Base-by-base conservation (phyloP, 768 basidiomycete species). In the Leucocoprinus birnbaumii region DNA sequence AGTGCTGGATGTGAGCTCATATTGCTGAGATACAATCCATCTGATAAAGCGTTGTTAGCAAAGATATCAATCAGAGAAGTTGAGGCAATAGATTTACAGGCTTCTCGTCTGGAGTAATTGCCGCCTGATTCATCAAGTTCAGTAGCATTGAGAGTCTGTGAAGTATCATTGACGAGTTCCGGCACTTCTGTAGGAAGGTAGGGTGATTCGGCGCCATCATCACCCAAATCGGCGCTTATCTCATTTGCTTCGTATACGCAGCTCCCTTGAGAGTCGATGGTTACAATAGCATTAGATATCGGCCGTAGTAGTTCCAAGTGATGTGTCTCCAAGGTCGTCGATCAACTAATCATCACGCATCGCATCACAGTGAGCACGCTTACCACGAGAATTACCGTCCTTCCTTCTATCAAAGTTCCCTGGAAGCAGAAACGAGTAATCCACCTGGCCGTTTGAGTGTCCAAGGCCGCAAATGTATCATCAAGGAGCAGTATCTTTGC, bases 401-500 rank as follows among this genome's bases (percentile, higher is more conserved):
- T 31, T 18, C 26, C 41, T 6, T n/a, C 0, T 41, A 52, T 44
- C n/a, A 48, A 21, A 5, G 10, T 10, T 44, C 40, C 31, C 26
- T 9, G 22, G 18, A 38, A 21, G 22, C 27, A 48, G 25, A 13
- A 41, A 37, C 25, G 26, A 13, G 14, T 14, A n/a, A 40, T n/a
- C 46, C 43, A 31, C 6, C 44, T 69, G 55, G 54, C 72, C 71
- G 63, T 65, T 44, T 65, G 63, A 16, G 62, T 64, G 51, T 87
- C 85, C 21, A 86, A 67, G 3, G 85, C 85, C 16, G 83, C 83
- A 22, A 86, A 68, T 13, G 89, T 81, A 62, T 91, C 89, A 61
- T 93, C 90, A 40, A 91, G 68, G 10, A 93, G 67, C 5, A 93
- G 63, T 16, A 84, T 81, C 22, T 80, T 66, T 0, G 89, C 83